phyloP scores from a whole-genome alignment of 192 early-diverging fungal genomes.

The Entomortierella chlamydospora region DNA sequence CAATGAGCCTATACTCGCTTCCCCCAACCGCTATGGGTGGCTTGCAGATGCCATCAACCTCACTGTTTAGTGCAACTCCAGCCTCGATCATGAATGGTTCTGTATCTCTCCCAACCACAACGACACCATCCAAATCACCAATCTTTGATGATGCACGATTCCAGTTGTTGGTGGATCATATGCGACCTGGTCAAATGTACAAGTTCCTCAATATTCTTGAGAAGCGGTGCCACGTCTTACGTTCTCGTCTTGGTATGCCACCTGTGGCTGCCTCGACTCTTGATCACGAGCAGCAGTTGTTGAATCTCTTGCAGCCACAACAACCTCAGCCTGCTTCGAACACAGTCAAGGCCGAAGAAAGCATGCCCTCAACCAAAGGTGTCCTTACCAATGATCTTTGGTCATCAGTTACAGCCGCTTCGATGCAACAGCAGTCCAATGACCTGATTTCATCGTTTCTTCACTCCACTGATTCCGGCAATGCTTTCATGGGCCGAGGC shows the following conservation, averaged over 20 bases:
- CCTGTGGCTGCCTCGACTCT: conserved; percentile 24
- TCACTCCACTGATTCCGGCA: conserved; percentile 16
- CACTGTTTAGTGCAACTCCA: conserved; percentile 5
- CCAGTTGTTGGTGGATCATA: conserved; percentile 54
- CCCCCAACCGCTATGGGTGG: conserved; percentile 19
- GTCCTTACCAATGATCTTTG: conserved; percentile 2
- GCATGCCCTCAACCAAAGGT: neutral
- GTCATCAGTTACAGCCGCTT: conserved; percentile 5
- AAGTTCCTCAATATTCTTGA: conserved; percentile 66
- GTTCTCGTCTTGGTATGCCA: conserved; percentile 46
- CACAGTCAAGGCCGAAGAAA: neutral
- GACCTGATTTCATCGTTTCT: conserved; percentile 35
- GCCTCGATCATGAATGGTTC: neutral
- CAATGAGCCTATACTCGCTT: conserved; percentile 11
- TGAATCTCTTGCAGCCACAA: conserved; percentile 34
- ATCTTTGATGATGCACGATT: conserved; percentile 60
- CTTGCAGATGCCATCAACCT: neutral
- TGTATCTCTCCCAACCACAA: neutral
- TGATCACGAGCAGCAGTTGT: conserved; percentile 38
- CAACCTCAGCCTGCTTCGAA: neutral
- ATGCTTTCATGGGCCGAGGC: conserved; percentile 21
- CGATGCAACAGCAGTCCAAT: conserved; percentile 18
- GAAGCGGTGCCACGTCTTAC: conserved; percentile 65
- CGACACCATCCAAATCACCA: conserved; percentile 21
- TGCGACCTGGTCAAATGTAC: conserved; percentile 65